These are phyloP conservation scores for Hymenoscyphus linearis DNA, from an alignment of 2,329 filamentous ascomycete species.

Conservation along the genomic window DNA sequence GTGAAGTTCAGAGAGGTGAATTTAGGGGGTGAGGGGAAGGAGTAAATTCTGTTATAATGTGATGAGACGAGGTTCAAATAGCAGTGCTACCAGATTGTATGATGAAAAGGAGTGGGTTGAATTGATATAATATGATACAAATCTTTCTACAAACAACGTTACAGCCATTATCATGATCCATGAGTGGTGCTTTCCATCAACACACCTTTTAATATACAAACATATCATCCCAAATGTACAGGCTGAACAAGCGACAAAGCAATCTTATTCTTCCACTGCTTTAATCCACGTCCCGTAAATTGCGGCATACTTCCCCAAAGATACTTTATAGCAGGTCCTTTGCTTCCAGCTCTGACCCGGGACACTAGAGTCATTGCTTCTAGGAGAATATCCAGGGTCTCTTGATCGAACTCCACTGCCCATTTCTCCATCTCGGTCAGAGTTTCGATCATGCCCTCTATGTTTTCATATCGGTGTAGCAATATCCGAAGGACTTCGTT, in stretches of 20 bases:
- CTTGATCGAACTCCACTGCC: conserved; percentile 28
- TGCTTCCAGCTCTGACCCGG: conserved; percentile 15
- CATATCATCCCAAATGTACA: not conserved
- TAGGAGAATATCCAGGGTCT: conserved; percentile 26
- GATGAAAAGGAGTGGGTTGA: not conserved
- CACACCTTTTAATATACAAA: not conserved
- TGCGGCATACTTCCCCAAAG: conserved; percentile 28
- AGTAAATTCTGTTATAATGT: not conserved
- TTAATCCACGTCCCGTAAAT: conserved; percentile 22
- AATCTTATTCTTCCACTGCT: conserved; percentile 24
- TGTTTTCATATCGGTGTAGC: conserved; percentile 57
- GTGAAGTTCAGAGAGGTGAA: conserved; percentile 9
- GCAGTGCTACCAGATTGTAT: not conserved
- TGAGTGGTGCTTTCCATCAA: not conserved
- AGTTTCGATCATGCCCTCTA: conserved; percentile 20
- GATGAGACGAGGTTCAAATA: not conserved
- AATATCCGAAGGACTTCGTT: conserved; percentile 58
- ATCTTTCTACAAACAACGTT: not conserved
- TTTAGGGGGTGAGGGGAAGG: conserved; percentile 1
- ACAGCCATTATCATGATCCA: not conserved
- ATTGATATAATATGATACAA: conserved; percentile 2
- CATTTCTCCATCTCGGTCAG: conserved; percentile 31
- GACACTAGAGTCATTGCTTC: conserved; percentile 21
- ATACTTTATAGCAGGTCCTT: conserved; percentile 17
- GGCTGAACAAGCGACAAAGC: conserved; percentile 6